phyloP scores from a whole-genome alignment of 306 rosid genomes.

The Lathyrus sativus region DNA sequence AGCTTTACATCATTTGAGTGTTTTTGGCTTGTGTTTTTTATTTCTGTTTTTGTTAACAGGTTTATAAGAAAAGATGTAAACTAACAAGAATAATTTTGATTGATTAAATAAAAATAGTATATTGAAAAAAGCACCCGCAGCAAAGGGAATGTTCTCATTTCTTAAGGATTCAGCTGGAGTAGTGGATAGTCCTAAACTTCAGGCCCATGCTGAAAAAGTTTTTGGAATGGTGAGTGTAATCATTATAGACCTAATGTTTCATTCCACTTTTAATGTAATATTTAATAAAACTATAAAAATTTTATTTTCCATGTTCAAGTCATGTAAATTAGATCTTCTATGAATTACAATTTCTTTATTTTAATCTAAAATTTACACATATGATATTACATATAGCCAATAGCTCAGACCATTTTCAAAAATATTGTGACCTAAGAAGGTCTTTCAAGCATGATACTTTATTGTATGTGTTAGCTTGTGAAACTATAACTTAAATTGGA shows the following conservation, averaged over 20 bases:
- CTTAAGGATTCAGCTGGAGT: constrained; percentile 22
- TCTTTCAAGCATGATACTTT: neutral
- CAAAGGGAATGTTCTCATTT: constrained; percentile 39
- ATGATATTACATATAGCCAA: neutral
- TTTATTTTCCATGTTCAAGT: neutral
- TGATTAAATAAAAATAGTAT: constrained; percentile 22
- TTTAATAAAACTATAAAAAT: too few relatives aligned
- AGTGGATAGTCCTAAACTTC: constrained; percentile 28
- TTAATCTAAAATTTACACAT: too few relatives aligned
- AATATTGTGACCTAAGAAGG: neutral
- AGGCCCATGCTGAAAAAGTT: constrained; percentile 36
- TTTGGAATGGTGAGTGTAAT: constrained; percentile 32
- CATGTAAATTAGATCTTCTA: neutral
- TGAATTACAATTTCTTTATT: neutral
- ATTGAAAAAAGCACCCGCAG: constrained; percentile 39
- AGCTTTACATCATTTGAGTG: neutral
- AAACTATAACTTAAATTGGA: neutral
- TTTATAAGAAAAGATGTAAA: neutral
- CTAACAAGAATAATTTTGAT: neutral
- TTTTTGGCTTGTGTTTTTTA: neutral
- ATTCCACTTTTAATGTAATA: too few relatives aligned
- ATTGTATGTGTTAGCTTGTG: too few relatives aligned
- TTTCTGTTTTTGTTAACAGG: neutral
- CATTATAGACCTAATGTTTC: neutral
- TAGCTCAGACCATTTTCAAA: neutral